Conservation (phyloP, 306 rosid genomes). For the Pueraria montana region DNA sequence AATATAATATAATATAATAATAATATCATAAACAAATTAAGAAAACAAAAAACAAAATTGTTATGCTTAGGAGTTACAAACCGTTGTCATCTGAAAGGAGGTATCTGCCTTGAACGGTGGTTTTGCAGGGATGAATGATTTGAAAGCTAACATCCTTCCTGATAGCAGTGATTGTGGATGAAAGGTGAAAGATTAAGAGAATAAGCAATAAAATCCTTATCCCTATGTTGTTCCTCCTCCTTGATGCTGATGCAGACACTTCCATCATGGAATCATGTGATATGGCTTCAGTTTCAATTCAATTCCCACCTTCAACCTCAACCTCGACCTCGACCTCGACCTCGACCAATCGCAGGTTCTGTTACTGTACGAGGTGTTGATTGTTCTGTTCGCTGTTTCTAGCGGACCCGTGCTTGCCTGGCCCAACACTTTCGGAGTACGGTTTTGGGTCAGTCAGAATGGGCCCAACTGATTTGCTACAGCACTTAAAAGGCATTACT, state of each 20-base stretch:
- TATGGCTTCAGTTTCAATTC: not conserved
- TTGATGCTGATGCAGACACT: not conserved
- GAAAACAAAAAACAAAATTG: not conserved
- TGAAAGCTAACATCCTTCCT: conserved; percentile 77
- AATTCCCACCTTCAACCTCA: not conserved
- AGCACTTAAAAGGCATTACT: not conserved
- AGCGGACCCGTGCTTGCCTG: not conserved
- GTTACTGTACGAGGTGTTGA: not conserved
- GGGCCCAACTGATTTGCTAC: not conserved
- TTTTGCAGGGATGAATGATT: conserved; percentile 58
- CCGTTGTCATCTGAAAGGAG: conserved; percentile 79
- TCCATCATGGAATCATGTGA: conserved; percentile 33
- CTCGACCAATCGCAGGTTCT: conserved; percentile 10
- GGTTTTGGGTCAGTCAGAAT: not conserved
- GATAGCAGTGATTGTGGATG: conserved; percentile 36
- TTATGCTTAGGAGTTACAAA: conserved; percentile 38
- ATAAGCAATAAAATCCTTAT: not conserved
- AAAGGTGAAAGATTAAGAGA: conserved; percentile 18
- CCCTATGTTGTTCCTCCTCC: not conserved
- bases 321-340: conserved; percentile 12
- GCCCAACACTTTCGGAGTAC: not conserved
- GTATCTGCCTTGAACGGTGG: conserved; percentile 91
- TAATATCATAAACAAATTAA: not conserved
- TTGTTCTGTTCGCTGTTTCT: not conserved
- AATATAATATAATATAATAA: not conserved